Evolutionary conservation across 1,139 yeast genomes (phyloP).

Genomic region (Suhomyces coccinellae): DNA sequence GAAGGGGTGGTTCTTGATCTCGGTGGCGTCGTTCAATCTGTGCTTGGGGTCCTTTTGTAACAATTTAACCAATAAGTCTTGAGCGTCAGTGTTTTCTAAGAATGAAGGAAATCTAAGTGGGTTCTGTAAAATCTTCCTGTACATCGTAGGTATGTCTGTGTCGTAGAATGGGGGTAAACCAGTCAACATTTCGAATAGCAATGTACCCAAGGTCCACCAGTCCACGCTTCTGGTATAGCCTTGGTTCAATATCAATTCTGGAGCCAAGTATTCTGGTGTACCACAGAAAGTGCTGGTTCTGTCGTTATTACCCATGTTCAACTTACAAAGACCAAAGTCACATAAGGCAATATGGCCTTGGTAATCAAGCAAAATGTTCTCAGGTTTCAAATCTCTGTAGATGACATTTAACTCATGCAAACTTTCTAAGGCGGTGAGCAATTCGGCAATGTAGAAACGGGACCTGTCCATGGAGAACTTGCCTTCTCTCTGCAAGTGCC

Average conservation of each 20-base stretch:
- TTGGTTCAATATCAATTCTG: slow-evolving; percentile 85
- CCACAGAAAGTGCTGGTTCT: slow-evolving; percentile 96
- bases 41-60: slow-evolving; percentile 82
- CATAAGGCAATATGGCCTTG: slow-evolving; percentile 97
- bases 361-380: slow-evolving; percentile 86
- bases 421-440: slow-evolving; percentile 88
- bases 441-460: slow-evolving; percentile 90
- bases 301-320: slow-evolving; percentile 85
- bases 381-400: slow-evolving; percentile 94
- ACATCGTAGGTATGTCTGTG: slow-evolving; percentile 92
- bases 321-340: slow-evolving; percentile 94
- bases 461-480: slow-evolving; percentile 86
- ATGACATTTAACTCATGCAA: slow-evolving; percentile 88
- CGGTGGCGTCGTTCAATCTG: slow-evolving; percentile 81
- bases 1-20: slow-evolving; percentile 81
- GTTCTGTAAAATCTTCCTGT: slow-evolving; percentile 85
- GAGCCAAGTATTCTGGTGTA: slow-evolving; percentile 94
- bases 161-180: slow-evolving; percentile 90
- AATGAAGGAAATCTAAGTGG: slow-evolving; percentile 87
- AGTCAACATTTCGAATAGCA: slow-evolving; percentile 92
- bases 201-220: slow-evolving; percentile 97
- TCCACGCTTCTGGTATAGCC: slow-evolving; percentile 96
- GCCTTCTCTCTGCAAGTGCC: slow-evolving; percentile 90
- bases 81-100: slow-evolving; percentile 81
- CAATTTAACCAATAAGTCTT: slow-evolving; percentile 72